phyloP scores from a whole-genome alignment of 768 basidiomycete genomes.

The Termitomyces sp. region DNA sequence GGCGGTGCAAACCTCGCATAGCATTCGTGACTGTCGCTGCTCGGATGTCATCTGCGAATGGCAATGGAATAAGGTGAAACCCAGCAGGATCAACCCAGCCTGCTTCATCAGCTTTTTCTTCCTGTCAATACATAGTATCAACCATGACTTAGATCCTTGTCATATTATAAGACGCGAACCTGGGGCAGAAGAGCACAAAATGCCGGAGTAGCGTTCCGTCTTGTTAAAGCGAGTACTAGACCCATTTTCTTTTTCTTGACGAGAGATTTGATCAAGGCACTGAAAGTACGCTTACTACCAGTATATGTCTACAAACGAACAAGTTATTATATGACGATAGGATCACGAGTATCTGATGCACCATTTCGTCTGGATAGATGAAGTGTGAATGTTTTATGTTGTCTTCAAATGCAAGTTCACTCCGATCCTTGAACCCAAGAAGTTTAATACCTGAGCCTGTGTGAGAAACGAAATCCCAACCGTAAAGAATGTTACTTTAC shows the following conservation, averaged over 20 bases:
- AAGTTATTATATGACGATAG: not conserved
- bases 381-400: constrained; percentile 91
- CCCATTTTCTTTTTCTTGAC: constrained; percentile 77
- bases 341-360: constrained; percentile 25
- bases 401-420: constrained; percentile 74
- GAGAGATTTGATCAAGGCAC: constrained; percentile 80
- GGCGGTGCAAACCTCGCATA: constrained; percentile 44
- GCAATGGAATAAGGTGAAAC: constrained; percentile 89
- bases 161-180: constrained; percentile 29
- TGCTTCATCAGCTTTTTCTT: constrained; percentile 60
- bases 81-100: constrained; percentile 85
- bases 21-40: constrained; percentile 64
- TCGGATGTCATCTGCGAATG: constrained; percentile 93
- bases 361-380: constrained; percentile 88
- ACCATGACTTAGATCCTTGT: not conserved
- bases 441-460: constrained; percentile 69
- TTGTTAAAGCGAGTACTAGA: constrained; percentile 61
- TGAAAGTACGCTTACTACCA: constrained; percentile 91
- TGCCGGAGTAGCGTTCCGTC: constrained; percentile 66
- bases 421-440: constrained; percentile 82
- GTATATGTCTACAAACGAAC: constrained; percentile 53
- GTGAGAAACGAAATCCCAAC: not conserved
- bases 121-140: constrained; percentile 31
- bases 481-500: constrained; percentile 30
- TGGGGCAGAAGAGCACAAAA: constrained; percentile 89